Percentiles rank a stretch among this genome's conserved stretches.
These are phyloP conservation scores for Serpula lacrymans DNA, from an alignment of 768 basidiomycete genomes.

Conservation along the genomic window DNA sequence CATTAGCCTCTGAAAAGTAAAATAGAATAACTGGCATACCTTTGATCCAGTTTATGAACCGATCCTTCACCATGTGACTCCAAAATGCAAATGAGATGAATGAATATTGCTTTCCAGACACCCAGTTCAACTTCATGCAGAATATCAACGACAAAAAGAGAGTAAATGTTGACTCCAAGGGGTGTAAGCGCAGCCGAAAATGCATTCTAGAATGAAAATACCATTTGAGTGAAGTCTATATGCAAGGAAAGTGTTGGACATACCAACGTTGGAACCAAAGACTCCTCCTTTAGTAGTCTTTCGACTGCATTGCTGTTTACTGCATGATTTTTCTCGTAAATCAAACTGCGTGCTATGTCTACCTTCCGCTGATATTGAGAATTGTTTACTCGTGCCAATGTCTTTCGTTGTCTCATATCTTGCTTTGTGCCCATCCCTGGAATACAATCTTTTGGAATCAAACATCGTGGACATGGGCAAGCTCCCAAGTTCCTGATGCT, in stretches of 20 bases:
- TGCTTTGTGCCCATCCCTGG: slow-evolving; percentile 15
- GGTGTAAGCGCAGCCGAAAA: slow-evolving; percentile 22
- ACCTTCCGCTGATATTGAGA: slow-evolving; percentile 5
- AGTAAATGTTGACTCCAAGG: slow-evolving; percentile 21
- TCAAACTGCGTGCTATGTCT: slow-evolving; percentile 14
- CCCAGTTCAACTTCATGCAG: slow-evolving; percentile 39
- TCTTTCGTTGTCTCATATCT: slow-evolving; percentile 7
- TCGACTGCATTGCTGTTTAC: slow-evolving; percentile 26
- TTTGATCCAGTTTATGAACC: slow-evolving; percentile 14
- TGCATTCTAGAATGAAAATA: slow-evolving; percentile 27
- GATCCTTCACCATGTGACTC: slow-evolving; percentile 12
- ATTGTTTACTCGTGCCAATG: slow-evolving; percentile 11
- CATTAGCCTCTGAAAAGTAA: background rate
- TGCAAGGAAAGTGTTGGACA: background rate
- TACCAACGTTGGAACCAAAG: slow-evolving; percentile 29
- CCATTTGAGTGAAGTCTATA: background rate
- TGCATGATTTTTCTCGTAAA: slow-evolving; percentile 23
- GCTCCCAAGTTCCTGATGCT: slow-evolving; percentile 17
- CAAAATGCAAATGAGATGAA: slow-evolving; percentile 33
- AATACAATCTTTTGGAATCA: slow-evolving; percentile 16
- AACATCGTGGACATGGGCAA: slow-evolving; percentile 29
- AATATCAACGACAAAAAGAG: slow-evolving; percentile 29
- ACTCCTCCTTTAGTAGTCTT: slow-evolving; percentile 19
- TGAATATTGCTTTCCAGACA: slow-evolving; percentile 33
- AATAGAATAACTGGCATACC: slow-evolving; percentile 9